Percentiles rank a stretch among this genome's conserved stretches.
Conservation (phyloP, 2,329 filamentous ascomycete genomes). For the Apiospora rasikravindrae region DNA sequence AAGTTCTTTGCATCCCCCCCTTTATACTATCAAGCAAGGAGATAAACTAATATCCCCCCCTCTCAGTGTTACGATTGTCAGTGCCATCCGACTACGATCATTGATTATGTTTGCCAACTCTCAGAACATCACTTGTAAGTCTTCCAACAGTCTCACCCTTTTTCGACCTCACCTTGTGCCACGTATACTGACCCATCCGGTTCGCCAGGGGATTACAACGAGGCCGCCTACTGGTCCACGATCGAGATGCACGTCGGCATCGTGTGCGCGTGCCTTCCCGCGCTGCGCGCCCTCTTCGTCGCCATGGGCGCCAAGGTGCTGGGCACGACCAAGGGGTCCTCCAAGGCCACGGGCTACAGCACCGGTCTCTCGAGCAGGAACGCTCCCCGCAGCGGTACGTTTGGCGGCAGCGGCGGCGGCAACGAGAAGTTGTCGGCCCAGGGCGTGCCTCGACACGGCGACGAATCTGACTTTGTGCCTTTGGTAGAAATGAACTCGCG, state of each 20-base stretch:
- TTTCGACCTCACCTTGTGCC: neutral
- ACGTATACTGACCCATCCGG: neutral
- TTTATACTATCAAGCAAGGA: neutral
- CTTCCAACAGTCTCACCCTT: neutral
- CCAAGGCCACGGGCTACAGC: slow-evolving; percentile 18
- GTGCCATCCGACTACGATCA: slow-evolving; percentile 48
- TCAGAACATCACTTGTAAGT: slow-evolving; percentile 42
- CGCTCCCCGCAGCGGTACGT: slow-evolving; percentile 1
- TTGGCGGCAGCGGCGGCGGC: neutral
- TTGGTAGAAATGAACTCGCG: slow-evolving; percentile 24
- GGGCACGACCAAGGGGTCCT: slow-evolving; percentile 21
- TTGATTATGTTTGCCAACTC: slow-evolving; percentile 48
- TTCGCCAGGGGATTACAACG: slow-evolving; percentile 39
- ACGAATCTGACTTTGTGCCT: slow-evolving; percentile 28
- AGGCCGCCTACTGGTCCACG: slow-evolving; percentile 46
- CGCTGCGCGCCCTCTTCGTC: slow-evolving; percentile 36
- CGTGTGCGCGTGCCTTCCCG: slow-evolving; percentile 50
- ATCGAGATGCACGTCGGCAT: slow-evolving; percentile 49
- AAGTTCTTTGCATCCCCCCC: slow-evolving; percentile 27
- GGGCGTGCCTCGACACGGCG: slow-evolving; percentile 24
- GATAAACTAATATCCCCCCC: neutral
- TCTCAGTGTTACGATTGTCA: slow-evolving; percentile 49
- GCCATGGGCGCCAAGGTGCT: slow-evolving; percentile 25
- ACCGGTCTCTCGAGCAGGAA: neutral
- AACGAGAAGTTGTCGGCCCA: slow-evolving; percentile 3